Evolutionary conservation across 1,139 yeast genomes (phyloP).

Genomic region (Yamadazyma triangularis): DNA sequence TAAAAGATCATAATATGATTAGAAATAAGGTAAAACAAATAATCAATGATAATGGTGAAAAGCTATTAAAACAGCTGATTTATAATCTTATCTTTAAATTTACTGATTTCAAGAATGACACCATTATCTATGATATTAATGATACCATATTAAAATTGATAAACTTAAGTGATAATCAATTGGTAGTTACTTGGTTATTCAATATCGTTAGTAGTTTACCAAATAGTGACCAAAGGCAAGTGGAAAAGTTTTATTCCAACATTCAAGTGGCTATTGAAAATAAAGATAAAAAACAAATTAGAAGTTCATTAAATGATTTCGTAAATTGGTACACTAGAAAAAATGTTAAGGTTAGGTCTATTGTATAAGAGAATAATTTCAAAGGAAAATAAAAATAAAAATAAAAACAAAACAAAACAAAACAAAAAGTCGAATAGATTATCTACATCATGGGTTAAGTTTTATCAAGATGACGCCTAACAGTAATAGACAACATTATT

Average conservation of each 20-base stretch:
- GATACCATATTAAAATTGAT: conserved; percentile 68
- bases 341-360: conserved; percentile 53
- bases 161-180: conserved; percentile 42
- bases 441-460: too few species aligned
- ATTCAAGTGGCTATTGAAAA: conserved; percentile 59
- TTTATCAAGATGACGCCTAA: too few species aligned
- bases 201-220: conserved; percentile 54
- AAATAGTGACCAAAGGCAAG: conserved; percentile 63
- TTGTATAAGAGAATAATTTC: too few species aligned
- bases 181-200: conserved; percentile 57
- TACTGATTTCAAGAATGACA: conserved; percentile 41
- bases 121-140: conserved; percentile 70
- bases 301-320: conserved; percentile 69
- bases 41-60: conserved; percentile 56
- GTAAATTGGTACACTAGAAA: conserved; percentile 80
- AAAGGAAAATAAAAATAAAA: too few species aligned
- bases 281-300: conserved; percentile 69
- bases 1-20: conserved; percentile 44
- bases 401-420: too few species aligned
- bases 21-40: conserved; percentile 42
- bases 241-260: conserved; percentile 52
- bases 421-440: too few species aligned
- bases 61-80: conserved; percentile 50
- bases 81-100: conserved; percentile 69
- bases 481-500: too few species aligned